Evolutionary conservation across 805 yeast species (phyloP).

Genomic region (Metschnikowia amazonensis): DNA sequence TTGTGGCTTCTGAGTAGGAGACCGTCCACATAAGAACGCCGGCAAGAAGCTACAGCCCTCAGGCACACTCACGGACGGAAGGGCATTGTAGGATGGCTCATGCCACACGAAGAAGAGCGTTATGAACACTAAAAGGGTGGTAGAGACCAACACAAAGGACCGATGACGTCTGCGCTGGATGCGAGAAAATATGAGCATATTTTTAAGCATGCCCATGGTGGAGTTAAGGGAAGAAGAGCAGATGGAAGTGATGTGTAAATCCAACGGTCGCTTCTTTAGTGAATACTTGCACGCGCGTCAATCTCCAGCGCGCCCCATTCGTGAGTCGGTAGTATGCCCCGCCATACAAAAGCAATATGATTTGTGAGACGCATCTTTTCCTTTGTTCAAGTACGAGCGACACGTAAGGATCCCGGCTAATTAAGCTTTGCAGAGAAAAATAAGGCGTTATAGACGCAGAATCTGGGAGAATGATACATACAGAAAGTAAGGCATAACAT

Average conservation of each 20-base stretch:
- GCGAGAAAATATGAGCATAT: constrained; percentile 13
- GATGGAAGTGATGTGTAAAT: neutral
- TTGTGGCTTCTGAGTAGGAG: neutral
- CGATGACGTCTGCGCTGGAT: constrained; percentile 17
- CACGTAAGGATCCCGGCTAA: no score
- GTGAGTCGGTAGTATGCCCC: neutral
- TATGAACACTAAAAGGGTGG: constrained; percentile 6
- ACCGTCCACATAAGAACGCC: constrained; percentile 10
- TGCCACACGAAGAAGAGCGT: constrained; percentile 9
- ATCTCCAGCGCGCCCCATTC: neutral
- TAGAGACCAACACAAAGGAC: constrained; percentile 7
- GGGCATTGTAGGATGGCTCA: constrained; percentile 5
- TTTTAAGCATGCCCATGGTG: constrained; percentile 10
- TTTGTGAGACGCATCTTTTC: neutral
- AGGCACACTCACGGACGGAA: constrained; percentile 6
- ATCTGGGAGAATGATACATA: neutral
- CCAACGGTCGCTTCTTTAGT: neutral
- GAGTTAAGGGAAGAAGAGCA: neutral
- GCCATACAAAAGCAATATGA: neutral
- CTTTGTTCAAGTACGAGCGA: no score
- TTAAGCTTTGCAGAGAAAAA: no score
- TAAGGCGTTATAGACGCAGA: no score
- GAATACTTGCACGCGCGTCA: constrained; percentile 19
- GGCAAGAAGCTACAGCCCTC: constrained; percentile 11
- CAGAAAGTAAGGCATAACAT: neutral